These are phyloP conservation scores for Kluyveromyces sp. DNA, from an alignment of 1,139 yeast genomes.

Conservation along the genomic window DNA sequence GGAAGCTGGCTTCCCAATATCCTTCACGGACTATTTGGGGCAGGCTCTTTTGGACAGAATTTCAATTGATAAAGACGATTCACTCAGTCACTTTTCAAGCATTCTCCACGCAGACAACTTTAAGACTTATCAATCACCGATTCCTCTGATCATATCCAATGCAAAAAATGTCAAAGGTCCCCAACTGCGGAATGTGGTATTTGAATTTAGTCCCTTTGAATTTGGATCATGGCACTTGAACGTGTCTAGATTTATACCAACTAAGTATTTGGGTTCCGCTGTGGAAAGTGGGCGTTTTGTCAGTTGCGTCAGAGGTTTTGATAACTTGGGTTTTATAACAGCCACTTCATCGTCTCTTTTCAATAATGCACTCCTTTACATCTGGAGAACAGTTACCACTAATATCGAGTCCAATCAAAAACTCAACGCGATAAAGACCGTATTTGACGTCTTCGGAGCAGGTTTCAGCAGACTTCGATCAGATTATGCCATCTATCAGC, in stretches of 20 bases:
- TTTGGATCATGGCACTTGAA: slow-evolving; percentile 62
- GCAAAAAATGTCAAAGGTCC: slow-evolving; percentile 24
- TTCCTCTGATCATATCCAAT: slow-evolving; percentile 39
- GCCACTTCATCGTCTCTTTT: slow-evolving; percentile 71
- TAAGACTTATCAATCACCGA: slow-evolving; percentile 34
- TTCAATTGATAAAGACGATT: slow-evolving; percentile 12
- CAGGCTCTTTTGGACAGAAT: slow-evolving; percentile 42
- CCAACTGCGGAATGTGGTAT: slow-evolving; percentile 28
- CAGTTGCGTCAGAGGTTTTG: slow-evolving; percentile 51
- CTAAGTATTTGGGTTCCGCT: slow-evolving; percentile 48
- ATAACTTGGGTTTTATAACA: slow-evolving; percentile 64
- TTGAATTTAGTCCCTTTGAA: slow-evolving; percentile 60
- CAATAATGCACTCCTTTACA: slow-evolving; percentile 45
- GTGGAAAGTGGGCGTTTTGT: slow-evolving; percentile 34
- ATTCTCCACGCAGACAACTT: slow-evolving; percentile 29
- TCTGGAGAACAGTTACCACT: slow-evolving; percentile 39
- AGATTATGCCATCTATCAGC: slow-evolving; percentile 65
- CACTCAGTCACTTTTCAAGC: slow-evolving; percentile 25
- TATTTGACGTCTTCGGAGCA: slow-evolving; percentile 45
- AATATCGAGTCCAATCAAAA: slow-evolving; percentile 33
- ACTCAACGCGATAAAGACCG: slow-evolving; percentile 38
- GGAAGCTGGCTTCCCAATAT: slow-evolving; percentile 46
- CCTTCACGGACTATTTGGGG: slow-evolving; percentile 66
- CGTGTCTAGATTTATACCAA: slow-evolving; percentile 45
- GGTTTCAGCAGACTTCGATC: slow-evolving; percentile 34